Percentiles rank a stretch among this genome's conserved stretches.
Conservation (phyloP, 495 filamentous ascomycete species). For the Copromyces sp. region DNA sequence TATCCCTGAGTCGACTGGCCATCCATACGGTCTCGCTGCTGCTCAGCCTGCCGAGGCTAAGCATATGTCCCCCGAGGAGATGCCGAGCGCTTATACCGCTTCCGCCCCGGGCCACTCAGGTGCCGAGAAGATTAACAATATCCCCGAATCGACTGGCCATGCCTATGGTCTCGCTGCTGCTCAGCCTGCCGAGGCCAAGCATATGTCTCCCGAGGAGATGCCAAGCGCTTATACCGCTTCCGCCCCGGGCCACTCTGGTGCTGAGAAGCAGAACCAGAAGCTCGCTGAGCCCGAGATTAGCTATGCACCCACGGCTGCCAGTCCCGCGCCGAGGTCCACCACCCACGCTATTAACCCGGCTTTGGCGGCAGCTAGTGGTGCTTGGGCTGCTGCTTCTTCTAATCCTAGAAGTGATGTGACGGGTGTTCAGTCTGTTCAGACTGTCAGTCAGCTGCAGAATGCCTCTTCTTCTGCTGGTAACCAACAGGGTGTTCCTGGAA, state of each 20-base stretch:
- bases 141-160: neutral
- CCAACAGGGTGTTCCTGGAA: neutral
- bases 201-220: neutral
- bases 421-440: neutral
- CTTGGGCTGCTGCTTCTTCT: conserved; percentile 7
- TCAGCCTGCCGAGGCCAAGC: neutral
- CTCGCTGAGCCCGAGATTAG: neutral
- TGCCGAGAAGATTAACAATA: too few species aligned
- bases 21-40: too few species aligned
- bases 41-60: neutral
- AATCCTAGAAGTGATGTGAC: neutral
- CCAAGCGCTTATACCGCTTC: neutral
- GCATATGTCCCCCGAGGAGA: neutral
- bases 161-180: neutral
- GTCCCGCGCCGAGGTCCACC: neutral
- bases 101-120: neutral
- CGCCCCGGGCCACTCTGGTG: neutral
- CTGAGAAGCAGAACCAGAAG: neutral
- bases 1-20: neutral
- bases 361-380: conserved; percentile 10
- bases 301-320: neutral
- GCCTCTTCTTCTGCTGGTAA: too few species aligned
- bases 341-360: conserved; percentile 7
- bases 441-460: too few species aligned
- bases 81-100: neutral